Evolutionary conservation across 805 yeast species (phyloP), one percentile per base, ranked within the genome.

Genomic region (Novakomyces olei): DNA sequence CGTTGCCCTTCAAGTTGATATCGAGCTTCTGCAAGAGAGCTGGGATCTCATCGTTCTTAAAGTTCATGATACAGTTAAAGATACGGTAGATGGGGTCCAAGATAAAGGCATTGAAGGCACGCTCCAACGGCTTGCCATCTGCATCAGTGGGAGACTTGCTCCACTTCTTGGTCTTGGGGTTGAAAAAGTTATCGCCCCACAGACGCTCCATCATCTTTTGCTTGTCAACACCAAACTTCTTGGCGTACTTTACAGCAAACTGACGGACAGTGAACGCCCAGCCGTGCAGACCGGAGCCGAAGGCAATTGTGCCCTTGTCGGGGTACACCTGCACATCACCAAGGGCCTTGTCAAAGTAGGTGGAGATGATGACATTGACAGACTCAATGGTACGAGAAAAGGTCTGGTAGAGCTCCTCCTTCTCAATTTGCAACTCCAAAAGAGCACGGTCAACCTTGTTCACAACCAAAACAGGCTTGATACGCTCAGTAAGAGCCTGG

Each of bases 91-190:
- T 85, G 59, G 98, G 98, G 69, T 85, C 96, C 63, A 85, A 69
- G 46, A 85, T 78, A 68, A 85, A 88, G 92, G 79, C 80, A 83
- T 78, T 80, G 92, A 85, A 85, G 56, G 96, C 95, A 74, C 98
- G 81, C 68, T 85, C 96, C 57, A 85, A 73, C 39, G 71, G 62
- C 67, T 80, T 76, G 54, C 98, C 98, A 52, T 74, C 78, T 53
- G 95, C 91, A 55, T 81, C 95, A 59, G 72, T 79, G 19, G 36
- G 20, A 44, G 76, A 77, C 81, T 72, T 79, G 52, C 95, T 67
- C 96, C 96, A 85, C 68, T 85, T 85, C 77, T 83, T 85, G 65
- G 96, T 85, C 78, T 83, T 85, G 65, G 96, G 95, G 81, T 88
- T 88, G 75, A 85, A 88, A 88, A 67, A 85, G 63, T 92, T 76